phyloP scores from a whole-genome alignment of 2,329 filamentous ascomycete genomes.

The Trichoderma aggressivum region DNA sequence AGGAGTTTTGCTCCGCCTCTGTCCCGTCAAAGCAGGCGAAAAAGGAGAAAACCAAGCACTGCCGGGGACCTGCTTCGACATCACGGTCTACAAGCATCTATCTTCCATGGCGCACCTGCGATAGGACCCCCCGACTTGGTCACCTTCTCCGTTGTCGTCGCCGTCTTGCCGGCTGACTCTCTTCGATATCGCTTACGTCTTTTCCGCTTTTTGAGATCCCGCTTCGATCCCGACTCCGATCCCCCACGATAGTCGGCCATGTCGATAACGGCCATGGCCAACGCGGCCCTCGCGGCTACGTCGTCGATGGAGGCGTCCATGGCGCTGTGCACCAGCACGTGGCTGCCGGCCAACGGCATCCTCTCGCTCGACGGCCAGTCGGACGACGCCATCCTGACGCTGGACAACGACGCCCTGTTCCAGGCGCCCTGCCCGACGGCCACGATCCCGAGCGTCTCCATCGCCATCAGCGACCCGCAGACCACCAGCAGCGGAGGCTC shows the following conservation, averaged over 20 bases:
- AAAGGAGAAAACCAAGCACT: not conserved
- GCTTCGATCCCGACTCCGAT: not conserved
- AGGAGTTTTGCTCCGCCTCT: not conserved
- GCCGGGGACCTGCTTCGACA: not conserved
- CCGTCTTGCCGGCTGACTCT: conserved; percentile 11
- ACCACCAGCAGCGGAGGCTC: conserved; percentile 19
- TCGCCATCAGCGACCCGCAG: conserved; percentile 37
- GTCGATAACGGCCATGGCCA: not conserved
- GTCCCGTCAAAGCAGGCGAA: not conserved
- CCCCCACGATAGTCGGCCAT: not conserved
- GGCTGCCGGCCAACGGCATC: conserved; percentile 44
- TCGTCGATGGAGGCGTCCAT: conserved; percentile 29
- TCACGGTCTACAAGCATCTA: not conserved
- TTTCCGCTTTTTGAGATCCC: not conserved
- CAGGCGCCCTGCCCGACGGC: conserved; percentile 32
- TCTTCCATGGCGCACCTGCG: conserved; percentile 17
- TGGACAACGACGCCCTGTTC: conserved; percentile 59
- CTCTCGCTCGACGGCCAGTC: conserved; percentile 46
- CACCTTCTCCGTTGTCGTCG: conserved; percentile 12
- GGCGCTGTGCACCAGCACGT: conserved; percentile 39
- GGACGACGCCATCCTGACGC: conserved; percentile 50
- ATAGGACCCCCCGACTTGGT: conserved; percentile 11
- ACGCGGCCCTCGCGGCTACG: conserved; percentile 22
- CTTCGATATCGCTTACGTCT: not conserved
- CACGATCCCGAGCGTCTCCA: conserved; percentile 23